These are phyloP conservation scores for Paramyrothecium sp. DNA, from an alignment of 2,329 filamentous ascomycete genomes.

Conservation along the genomic window DNA sequence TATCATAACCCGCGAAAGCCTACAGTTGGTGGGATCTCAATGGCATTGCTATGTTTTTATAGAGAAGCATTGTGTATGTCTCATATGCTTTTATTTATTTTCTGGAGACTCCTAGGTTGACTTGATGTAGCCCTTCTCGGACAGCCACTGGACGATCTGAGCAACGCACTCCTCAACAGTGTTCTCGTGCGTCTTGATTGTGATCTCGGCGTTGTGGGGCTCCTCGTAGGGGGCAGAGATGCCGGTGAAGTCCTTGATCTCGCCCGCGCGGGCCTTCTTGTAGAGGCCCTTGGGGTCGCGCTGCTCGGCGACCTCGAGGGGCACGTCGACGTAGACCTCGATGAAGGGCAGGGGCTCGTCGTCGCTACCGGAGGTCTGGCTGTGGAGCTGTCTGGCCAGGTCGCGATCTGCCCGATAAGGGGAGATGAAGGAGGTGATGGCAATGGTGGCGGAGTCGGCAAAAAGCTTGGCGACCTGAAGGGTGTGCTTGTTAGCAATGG, in stretches of 20 bases:
- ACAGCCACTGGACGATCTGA: constrained; percentile 78
- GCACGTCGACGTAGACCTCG: constrained; percentile 91
- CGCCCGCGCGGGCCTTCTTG: constrained; percentile 90
- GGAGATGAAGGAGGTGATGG: constrained; percentile 95
- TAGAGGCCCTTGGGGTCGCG: constrained; percentile 97
- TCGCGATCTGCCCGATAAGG: constrained; percentile 87
- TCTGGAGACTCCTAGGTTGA: constrained; percentile 16
- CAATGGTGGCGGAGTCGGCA: constrained; percentile 82
- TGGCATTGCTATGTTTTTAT: constrained; percentile 22
- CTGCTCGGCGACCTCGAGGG: constrained; percentile 88
- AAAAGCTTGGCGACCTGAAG: constrained; percentile 89
- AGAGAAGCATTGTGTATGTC: constrained; percentile 4
- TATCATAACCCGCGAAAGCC: constrained; percentile 19
- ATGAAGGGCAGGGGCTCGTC: constrained; percentile 81
- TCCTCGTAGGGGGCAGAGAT: constrained; percentile 95
- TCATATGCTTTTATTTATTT: too few relatives aligned
- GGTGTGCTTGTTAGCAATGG: not conserved
- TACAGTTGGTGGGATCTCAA: constrained; percentile 13
- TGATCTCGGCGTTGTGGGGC: constrained; percentile 81
- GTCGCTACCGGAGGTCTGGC: constrained; percentile 44
- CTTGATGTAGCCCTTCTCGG: constrained; percentile 57
- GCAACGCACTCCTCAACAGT: constrained; percentile 86
- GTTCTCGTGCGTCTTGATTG: constrained; percentile 77
- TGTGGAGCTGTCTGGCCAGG: constrained; percentile 78
- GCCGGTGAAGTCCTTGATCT: constrained; percentile 97